Conservation (phyloP, 352 stramenopile genomes). For the Proteromonas lacertae region DNA sequence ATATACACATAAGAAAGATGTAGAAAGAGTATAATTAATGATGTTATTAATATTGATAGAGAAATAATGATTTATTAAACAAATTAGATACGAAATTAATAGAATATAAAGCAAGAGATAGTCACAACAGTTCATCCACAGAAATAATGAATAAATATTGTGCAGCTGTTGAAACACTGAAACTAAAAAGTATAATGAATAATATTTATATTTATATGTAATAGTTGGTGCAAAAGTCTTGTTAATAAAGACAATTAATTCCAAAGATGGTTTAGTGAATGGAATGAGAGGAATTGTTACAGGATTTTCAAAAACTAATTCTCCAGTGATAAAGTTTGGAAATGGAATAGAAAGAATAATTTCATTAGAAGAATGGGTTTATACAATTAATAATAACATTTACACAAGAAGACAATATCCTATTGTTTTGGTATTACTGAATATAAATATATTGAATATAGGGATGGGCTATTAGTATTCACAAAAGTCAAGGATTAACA, state of each 20-base stretch:
- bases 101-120: not conserved
- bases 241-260: not conserved
- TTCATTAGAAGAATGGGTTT: not conserved
- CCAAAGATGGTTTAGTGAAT: not conserved
- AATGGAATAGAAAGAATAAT: not conserved
- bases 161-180: not conserved
- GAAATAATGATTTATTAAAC: no score
- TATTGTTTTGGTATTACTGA: no score
- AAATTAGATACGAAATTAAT: no score
- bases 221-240: slow-evolving; percentile 1
- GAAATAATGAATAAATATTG: not conserved
- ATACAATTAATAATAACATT: not conserved
- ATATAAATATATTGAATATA: not conserved
- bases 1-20: no score
- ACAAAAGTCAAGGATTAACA: not conserved
- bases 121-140: not conserved
- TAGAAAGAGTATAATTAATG: no score
- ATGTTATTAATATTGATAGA: no score
- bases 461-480: not conserved
- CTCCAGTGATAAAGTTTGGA: not conserved
- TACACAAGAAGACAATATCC: no score
- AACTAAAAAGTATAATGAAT: no score
- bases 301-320: not conserved
- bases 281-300: slow-evolving; percentile 1
- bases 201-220: no score